A percentile compares a stretch with the other conserved stretches of the same genome.
These are phyloP conservation scores for Termitomyces sp. DNA, from an alignment of 768 basidiomycete genomes.

Conservation along the genomic window DNA sequence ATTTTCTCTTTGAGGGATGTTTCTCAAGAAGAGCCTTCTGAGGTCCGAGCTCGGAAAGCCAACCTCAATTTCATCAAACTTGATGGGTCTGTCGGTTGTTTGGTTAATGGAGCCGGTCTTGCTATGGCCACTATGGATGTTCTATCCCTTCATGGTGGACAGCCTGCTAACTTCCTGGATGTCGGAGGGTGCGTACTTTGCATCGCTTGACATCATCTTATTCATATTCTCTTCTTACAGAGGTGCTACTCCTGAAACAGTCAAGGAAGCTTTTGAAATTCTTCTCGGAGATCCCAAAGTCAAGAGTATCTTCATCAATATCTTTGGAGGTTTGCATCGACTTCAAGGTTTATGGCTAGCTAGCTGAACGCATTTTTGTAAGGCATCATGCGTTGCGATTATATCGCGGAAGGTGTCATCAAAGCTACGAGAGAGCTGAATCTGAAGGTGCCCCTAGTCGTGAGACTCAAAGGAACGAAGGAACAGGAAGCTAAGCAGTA, in stretches of 20 bases:
- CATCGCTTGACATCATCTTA: background rate
- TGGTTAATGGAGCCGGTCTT: slow-evolving; percentile 97
- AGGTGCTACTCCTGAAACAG: slow-evolving; percentile 98
- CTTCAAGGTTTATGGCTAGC: background rate
- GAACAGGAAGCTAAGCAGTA: slow-evolving; percentile 94
- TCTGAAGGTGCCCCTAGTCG: slow-evolving; percentile 82
- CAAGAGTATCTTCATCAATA: slow-evolving; percentile 98
- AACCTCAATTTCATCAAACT: slow-evolving; percentile 99
- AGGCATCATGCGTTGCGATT: slow-evolving; percentile 99
- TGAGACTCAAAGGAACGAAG: slow-evolving; percentile 95
- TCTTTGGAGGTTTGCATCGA: slow-evolving; percentile 67
- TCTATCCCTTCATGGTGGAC: slow-evolving; percentile 90
- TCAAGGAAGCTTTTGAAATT: slow-evolving; percentile 99
- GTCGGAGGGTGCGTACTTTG: slow-evolving; percentile 73
- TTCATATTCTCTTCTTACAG: slow-evolving; percentile 28
- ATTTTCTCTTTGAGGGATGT: slow-evolving; percentile 86
- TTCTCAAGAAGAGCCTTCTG: slow-evolving; percentile 93
- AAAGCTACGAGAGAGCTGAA: slow-evolving; percentile 91
- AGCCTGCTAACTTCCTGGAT: slow-evolving; percentile 98
- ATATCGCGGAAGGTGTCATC: slow-evolving; percentile 97
- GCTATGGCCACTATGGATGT: slow-evolving; percentile 99
- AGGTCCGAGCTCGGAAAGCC: slow-evolving; percentile 96
- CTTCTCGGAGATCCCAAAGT: slow-evolving; percentile 86
- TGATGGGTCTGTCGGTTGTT: slow-evolving; percentile 93
- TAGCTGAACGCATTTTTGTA: background rate